Evolutionary conservation across 1,284 basidiomycete genomes (phyloP), one percentile per base, ranked within the genome.

Genomic region (Fomitopsis betulina): DNA sequence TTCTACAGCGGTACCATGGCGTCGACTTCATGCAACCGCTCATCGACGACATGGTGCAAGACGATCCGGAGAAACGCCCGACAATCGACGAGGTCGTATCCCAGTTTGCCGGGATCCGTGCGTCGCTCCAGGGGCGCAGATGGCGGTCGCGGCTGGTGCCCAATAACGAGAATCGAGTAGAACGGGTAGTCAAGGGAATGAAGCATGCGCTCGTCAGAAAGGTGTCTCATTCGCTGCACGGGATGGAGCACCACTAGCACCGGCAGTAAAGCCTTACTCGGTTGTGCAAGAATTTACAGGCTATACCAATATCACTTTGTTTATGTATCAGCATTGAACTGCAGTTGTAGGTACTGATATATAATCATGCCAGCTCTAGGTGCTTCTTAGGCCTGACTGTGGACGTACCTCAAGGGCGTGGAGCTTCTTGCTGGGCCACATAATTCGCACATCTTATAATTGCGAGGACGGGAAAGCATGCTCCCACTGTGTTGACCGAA

Each of bases 11-110:
- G 39, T 57, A 55, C 33, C 21, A 19, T 19, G 56, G 58, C 1
- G 9, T 63, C 5, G 58, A 65, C 30, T 65, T 65, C 39, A 61
- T 63, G 58, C 17, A 59, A 9, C 21, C 56, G 4, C 58, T 65
- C 15, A 47, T 65, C 13, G 51, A 32, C 8, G 60, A 61, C 32
- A 65, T 65, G 62, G 58, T 61, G 10, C 62, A 60, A 32, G 53
- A 58, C 23, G 62, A 65, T 19, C 63, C 63, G 2, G n/a, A 3
- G 17, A 57, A 60, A 35, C 55, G 63, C 7, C 63, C 63, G 2
- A 61, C 58, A 2, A 62, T 62, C 7, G 55, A 60, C n/a, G 57
- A 61, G 27, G 63, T 63, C 4, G 55, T 60, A 12, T 13, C 23
- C 21, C 58, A 60, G 13, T 65, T 65, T 37, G 58, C 56, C 2